These are phyloP conservation scores for Huntiella decipiens DNA, from an alignment of 2,329 filamentous ascomycete species.

Conservation along the genomic window DNA sequence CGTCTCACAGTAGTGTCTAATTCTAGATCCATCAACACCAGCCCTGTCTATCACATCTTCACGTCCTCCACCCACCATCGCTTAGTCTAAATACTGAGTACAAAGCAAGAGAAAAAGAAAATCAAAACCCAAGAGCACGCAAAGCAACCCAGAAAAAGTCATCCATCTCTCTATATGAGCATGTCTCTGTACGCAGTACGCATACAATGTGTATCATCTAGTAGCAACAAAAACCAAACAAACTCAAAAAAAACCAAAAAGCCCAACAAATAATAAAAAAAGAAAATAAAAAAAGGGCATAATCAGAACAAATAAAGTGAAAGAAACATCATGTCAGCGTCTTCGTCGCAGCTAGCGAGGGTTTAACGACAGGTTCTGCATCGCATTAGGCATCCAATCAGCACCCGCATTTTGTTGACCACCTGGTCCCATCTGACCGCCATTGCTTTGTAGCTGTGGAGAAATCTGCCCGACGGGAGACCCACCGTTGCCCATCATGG, in stretches of 20 bases:
- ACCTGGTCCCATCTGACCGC: not conserved
- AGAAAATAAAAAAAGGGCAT: not conserved
- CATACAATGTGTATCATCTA: conserved; percentile 11
- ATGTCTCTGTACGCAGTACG: too few relatives aligned
- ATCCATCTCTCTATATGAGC: too few relatives aligned
- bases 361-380: conserved; percentile 56
- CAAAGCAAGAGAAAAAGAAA: conserved; percentile 3
- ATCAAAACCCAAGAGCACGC: not conserved
- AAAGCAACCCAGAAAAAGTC: conserved; percentile 15
- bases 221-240: conserved; percentile 9
- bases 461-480: conserved; percentile 1
- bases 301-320: not conserved
- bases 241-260: conserved; percentile 6
- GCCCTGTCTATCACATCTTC: too few relatives aligned
- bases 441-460: not conserved
- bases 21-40: too few relatives aligned
- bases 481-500: conserved; percentile 1
- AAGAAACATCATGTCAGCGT: not conserved
- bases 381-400: conserved; percentile 40
- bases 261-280: conserved; percentile 1
- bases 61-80: not conserved
- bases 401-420: conserved; percentile 18
- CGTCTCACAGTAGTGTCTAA: too few relatives aligned
- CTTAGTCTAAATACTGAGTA: conserved; percentile 1
- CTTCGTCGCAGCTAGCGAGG: conserved; percentile 24